Conservation (phyloP, 2,329 filamentous ascomycete genomes). For the Sporothrix sp. region DNA sequence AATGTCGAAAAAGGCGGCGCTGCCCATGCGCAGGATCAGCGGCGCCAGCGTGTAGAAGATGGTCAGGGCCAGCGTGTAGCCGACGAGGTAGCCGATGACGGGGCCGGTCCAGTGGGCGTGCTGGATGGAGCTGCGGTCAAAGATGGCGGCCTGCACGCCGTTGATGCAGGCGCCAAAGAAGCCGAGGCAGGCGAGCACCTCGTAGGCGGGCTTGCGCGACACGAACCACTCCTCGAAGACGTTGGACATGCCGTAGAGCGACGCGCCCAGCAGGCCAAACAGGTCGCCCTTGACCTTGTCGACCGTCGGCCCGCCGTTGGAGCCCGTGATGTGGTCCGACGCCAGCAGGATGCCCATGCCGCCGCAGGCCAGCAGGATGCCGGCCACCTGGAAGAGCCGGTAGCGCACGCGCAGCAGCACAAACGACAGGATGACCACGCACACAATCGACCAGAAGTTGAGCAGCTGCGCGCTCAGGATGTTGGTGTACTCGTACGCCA, state of each 20-base stretch:
- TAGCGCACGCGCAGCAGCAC: slow-evolving; percentile 79
- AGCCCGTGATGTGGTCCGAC: slow-evolving; percentile 74
- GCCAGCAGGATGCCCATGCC: slow-evolving; percentile 81
- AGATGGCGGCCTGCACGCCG: slow-evolving; percentile 81
- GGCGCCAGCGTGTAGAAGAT: slow-evolving; percentile 86
- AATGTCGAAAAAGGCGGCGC: slow-evolving; percentile 94
- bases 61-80: slow-evolving; percentile 73
- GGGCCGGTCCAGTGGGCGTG: slow-evolving; percentile 53
- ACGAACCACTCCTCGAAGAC: slow-evolving; percentile 93
- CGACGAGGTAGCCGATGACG: slow-evolving; percentile 74
- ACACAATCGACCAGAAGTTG: slow-evolving; percentile 97
- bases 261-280: slow-evolving; percentile 81
- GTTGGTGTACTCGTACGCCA: slow-evolving; percentile 88
- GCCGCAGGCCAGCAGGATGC: slow-evolving; percentile 83
- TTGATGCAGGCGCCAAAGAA: slow-evolving; percentile 87
- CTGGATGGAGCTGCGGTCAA: slow-evolving; percentile 68
- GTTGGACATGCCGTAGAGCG: slow-evolving; percentile 84
- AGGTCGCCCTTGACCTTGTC: slow-evolving; percentile 83
- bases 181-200: slow-evolving; percentile 84
- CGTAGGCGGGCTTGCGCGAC: slow-evolving; percentile 74
- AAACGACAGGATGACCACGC: slow-evolving; percentile 81
- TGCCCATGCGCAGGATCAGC: slow-evolving; percentile 78
- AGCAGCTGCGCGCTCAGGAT: slow-evolving; percentile 88
- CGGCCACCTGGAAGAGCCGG: slow-evolving; percentile 67
- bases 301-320: slow-evolving; percentile 56